A percentile compares a stretch with the other conserved stretches of the same genome.
Conservation (phyloP, 2,329 filamentous ascomycete species). For the Neodidymelliopsis sp. region DNA sequence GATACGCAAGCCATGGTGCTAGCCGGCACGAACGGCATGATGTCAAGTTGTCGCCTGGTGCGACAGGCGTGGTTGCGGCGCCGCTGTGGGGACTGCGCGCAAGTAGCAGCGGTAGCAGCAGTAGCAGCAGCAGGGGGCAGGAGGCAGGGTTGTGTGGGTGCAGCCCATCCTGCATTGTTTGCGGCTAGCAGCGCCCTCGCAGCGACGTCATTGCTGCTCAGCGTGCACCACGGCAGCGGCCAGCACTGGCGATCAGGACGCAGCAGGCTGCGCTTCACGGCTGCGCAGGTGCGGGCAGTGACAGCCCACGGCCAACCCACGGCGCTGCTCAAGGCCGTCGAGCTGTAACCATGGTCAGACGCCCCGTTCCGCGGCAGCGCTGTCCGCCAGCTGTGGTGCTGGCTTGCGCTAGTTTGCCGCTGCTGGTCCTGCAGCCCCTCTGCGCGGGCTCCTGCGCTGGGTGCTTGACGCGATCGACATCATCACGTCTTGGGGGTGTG, state of each 20-base stretch:
- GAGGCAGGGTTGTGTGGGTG: neutral
- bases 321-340: too few relatives aligned
- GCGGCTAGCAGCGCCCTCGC: conserved; percentile 4
- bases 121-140: too few relatives aligned
- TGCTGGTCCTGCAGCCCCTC: conserved; percentile 14
- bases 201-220: conserved; percentile 16
- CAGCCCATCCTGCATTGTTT: conserved; percentile 8
- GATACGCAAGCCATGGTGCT: neutral
- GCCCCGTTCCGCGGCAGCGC: conserved; percentile 9
- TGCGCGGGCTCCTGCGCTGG: conserved; percentile 13
- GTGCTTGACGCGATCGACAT: conserved; percentile 17
- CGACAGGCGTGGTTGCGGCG: conserved; percentile 16
- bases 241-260: conserved; percentile 8
- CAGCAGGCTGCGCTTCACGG: conserved; percentile 4
- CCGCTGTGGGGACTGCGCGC: conserved; percentile 9
- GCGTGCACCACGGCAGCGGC: conserved; percentile 13
- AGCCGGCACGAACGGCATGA: conserved; percentile 15
- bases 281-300: conserved; percentile 2
- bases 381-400: conserved; percentile 7
- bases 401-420: conserved; percentile 15
- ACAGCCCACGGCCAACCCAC: neutral
- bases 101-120: too few relatives aligned
- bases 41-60: conserved; percentile 14
- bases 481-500: conserved; percentile 10
- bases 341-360: conserved; percentile 9